Evolutionary conservation across 176 grass and related monocot genomes (phyloP).

Genomic region (Carex parvula): DNA sequence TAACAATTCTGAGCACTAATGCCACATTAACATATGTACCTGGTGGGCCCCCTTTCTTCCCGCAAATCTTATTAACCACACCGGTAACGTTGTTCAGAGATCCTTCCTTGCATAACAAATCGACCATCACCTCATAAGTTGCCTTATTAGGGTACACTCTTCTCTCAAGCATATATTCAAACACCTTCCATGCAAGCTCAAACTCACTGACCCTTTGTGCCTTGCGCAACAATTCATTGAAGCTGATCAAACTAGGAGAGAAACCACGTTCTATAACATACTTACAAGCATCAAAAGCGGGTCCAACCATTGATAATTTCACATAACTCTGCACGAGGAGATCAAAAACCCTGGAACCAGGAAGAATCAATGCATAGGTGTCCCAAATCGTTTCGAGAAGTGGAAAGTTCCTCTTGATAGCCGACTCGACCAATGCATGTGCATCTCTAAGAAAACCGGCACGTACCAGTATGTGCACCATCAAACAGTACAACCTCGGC

Average conservation of each 20-base stretch:
- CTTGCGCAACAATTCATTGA: conserved; percentile 53
- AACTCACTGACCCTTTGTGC: conserved; percentile 35
- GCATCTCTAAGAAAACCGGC: conserved; percentile 52
- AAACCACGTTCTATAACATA: conserved; percentile 48
- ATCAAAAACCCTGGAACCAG: conserved; percentile 55
- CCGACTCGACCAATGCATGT: conserved; percentile 43
- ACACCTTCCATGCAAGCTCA: conserved; percentile 69
- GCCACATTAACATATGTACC: conserved; percentile 40
- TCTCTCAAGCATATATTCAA: conserved; percentile 79
- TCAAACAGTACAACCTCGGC: conserved; percentile 53
- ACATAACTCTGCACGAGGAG: conserved; percentile 77
- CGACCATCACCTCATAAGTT: conserved; percentile 55
- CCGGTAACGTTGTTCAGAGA: conserved; percentile 31
- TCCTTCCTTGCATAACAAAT: conserved; percentile 62
- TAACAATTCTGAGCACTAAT: conserved; percentile 42
- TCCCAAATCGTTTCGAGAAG: conserved; percentile 48
- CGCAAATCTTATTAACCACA: conserved; percentile 47
- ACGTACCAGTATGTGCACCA: conserved; percentile 67
- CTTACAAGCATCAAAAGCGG: conserved; percentile 57
- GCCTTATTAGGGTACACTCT: conserved; percentile 62
- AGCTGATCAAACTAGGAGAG: conserved; percentile 49
- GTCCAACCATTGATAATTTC: conserved; percentile 40
- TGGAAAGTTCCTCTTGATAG: conserved; percentile 31
- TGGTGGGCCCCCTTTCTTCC: conserved; percentile 48
- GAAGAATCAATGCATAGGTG: conserved; percentile 52